Evolutionary conservation across 139 green algal species (phyloP).

Genomic region (Limnomonas spitsbergensis): DNA sequence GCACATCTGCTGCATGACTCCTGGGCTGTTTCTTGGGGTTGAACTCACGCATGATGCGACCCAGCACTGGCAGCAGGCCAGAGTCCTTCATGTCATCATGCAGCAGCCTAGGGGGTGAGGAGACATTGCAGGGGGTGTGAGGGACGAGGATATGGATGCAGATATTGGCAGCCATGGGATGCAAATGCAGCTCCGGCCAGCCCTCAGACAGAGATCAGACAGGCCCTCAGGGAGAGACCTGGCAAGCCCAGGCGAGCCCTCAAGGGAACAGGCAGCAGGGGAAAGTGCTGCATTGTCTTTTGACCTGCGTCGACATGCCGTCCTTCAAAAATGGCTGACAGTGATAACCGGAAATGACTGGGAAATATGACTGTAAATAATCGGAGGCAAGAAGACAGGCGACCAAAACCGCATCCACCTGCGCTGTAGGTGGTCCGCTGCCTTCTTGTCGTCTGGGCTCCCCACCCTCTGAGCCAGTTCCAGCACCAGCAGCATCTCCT

Average conservation of each 20-base stretch:
- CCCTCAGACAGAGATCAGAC: neutral
- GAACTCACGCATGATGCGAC: constrained; percentile 57
- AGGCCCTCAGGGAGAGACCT: too few species aligned
- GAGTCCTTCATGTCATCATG: constrained; percentile 69
- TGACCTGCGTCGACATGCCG: too few species aligned
- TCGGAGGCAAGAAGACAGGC: too few species aligned
- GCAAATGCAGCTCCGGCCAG: neutral
- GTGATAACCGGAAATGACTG: too few species aligned
- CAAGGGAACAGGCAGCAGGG: too few species aligned
- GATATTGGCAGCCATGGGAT: neutral
- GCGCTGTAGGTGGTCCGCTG: constrained; percentile 72
- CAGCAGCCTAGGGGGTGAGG: constrained; percentile 48
- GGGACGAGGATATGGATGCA: neutral
- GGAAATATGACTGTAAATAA: too few species aligned
- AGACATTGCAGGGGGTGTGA: neutral
- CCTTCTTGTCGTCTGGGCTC: constrained; percentile 47
- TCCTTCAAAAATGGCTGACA: too few species aligned
- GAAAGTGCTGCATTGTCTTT: too few species aligned
- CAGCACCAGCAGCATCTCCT: constrained; percentile 76
- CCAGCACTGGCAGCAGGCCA: constrained; percentile 71
- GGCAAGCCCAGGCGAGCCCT: too few species aligned
- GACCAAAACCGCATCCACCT: too few species aligned
- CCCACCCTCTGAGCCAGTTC: constrained; percentile 59
- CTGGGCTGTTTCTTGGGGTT: constrained; percentile 49
- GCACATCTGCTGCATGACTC: constrained; percentile 1